Evolutionary conservation across 2,329 filamentous ascomycete species (phyloP).

Genomic region (Sarocladium strictum): DNA sequence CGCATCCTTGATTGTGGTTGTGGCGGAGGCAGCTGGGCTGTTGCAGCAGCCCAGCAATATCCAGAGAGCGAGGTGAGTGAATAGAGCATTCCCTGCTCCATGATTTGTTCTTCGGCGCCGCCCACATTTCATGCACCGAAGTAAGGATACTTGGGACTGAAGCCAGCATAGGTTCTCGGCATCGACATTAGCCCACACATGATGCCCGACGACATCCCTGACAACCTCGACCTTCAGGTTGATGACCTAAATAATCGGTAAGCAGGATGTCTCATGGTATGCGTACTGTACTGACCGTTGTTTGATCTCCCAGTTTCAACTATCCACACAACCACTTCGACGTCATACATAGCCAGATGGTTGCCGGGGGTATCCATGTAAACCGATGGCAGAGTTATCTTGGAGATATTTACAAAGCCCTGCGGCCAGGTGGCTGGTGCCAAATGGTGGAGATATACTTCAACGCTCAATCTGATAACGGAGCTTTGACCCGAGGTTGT

Average conservation of each 20-base stretch:
- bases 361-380: conserved; percentile 65
- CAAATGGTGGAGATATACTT: conserved; percentile 86
- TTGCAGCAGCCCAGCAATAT: conserved; percentile 59
- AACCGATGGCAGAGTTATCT: conserved; percentile 71
- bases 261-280: conserved; percentile 14
- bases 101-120: too few relatives aligned
- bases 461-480: conserved; percentile 81
- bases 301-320: conserved; percentile 44
- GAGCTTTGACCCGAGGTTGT: conserved; percentile 59
- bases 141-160: too few relatives aligned
- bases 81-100: too few relatives aligned
- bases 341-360: conserved; percentile 71
- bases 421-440: conserved; percentile 75
- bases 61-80: conserved; percentile 56
- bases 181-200: conserved; percentile 68
- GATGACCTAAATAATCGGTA: conserved; percentile 65
- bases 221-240: conserved; percentile 65
- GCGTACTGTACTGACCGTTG: background rate
- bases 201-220: conserved; percentile 56
- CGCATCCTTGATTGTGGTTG: conserved; percentile 68
- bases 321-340: conserved; percentile 71
- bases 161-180: conserved; percentile 53
- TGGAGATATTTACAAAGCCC: conserved; percentile 64
- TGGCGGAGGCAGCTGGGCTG: conserved; percentile 65
- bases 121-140: too few relatives aligned